phyloP scores from a whole-genome alignment of 179 eudicot genomes.

The Carnegiea gigantea region DNA sequence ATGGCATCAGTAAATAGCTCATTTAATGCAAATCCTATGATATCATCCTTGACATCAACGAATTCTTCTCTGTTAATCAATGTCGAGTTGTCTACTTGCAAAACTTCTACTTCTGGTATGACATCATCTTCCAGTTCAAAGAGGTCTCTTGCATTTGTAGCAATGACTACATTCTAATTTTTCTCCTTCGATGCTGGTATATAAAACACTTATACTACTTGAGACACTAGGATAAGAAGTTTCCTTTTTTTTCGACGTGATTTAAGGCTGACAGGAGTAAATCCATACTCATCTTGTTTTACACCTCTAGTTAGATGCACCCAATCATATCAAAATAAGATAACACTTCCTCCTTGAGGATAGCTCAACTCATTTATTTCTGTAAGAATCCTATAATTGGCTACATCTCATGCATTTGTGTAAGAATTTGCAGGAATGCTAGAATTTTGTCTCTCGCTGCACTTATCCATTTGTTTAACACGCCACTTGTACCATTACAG shows the following conservation, averaged over 20 bases:
- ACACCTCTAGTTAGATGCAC: slow-evolving; percentile 20
- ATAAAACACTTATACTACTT: slow-evolving; percentile 14
- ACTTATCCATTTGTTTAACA: too few species aligned
- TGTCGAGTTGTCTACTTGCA: too few species aligned
- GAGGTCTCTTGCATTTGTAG: slow-evolving; percentile 19
- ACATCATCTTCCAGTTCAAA: slow-evolving; percentile 14
- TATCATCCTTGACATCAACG: too few species aligned
- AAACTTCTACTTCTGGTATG: slow-evolving; percentile 3
- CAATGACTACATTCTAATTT: slow-evolving; percentile 4
- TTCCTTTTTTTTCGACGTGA: neutral
- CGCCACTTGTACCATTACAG: too few species aligned
- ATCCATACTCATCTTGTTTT: slow-evolving; percentile 4
- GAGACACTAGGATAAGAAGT: slow-evolving; percentile 14
- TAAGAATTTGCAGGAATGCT: too few species aligned
- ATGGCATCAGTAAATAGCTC: too few species aligned
- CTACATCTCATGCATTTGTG: too few species aligned
- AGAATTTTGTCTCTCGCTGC: too few species aligned
- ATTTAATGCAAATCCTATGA: too few species aligned
- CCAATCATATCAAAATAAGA: slow-evolving; percentile 14
- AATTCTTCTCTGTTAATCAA: too few species aligned
- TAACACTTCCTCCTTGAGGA: neutral
- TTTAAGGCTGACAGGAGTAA: neutral
- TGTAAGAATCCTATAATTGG: slow-evolving; percentile 10
- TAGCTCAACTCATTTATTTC: slow-evolving; percentile 14
- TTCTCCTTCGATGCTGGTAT: neutral